Conservation (phyloP, 176 grass and related monocot genomes). For the Elaeis guineensis region DNA sequence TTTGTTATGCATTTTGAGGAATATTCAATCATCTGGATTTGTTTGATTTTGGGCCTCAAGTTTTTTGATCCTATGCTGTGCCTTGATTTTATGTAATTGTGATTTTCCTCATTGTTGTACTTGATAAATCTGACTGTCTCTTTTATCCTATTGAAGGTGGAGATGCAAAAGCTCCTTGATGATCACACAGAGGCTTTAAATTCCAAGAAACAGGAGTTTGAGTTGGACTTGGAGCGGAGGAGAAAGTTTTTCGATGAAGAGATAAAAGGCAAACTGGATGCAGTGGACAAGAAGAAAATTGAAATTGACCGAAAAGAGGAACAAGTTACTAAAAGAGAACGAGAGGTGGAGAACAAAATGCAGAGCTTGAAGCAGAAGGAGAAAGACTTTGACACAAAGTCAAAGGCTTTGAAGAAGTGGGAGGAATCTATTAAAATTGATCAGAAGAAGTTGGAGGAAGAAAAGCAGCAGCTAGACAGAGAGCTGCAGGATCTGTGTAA, state of each 20-base stretch:
- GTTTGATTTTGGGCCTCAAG: too few relatives aligned
- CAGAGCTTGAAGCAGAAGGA: conserved; percentile 52
- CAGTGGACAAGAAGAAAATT: conserved; percentile 61
- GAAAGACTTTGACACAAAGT: conserved; percentile 66
- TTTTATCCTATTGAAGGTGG: conserved; percentile 45
- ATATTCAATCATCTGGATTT: too few relatives aligned
- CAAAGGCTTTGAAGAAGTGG: conserved; percentile 62
- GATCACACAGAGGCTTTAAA: conserved; percentile 60
- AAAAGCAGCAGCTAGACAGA: conserved; percentile 38
- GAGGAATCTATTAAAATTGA: conserved; percentile 56
- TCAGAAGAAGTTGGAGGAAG: conserved; percentile 46
- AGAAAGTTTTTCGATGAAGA: conserved; percentile 60
- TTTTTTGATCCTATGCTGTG: background rate
- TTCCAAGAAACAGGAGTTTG: conserved; percentile 62
- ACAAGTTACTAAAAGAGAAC: conserved; percentile 50
- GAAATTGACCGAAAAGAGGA: conserved; percentile 39
- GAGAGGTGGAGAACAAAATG: conserved; percentile 45
- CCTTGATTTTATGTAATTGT: background rate
- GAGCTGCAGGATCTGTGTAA: conserved; percentile 36
- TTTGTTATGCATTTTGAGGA: too few relatives aligned
- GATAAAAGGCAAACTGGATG: conserved; percentile 33
- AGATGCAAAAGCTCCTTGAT: conserved; percentile 75
- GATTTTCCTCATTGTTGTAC: background rate
- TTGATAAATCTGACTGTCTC: background rate
- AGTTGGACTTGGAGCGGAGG: conserved; percentile 48